Base-by-base conservation (phyloP, 1,139 yeast species). In the Scheffersomyces parashehatae region DNA sequence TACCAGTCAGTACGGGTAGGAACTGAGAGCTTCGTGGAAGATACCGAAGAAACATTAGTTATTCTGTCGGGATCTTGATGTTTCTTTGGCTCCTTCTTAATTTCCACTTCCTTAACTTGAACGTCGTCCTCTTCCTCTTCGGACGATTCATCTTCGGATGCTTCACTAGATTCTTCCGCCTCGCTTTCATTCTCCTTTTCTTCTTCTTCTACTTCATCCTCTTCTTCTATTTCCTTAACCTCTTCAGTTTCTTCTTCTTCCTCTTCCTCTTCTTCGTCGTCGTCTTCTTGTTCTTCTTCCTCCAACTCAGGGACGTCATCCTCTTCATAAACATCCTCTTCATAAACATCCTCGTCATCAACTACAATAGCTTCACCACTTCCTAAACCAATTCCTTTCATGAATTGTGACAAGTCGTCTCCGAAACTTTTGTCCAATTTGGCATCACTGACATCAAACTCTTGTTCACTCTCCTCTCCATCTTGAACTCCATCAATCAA, bases 1-100 rank as follows among this genome's bases (percentile, higher is more conserved):
- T 82, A 88, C 97, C 97, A 89, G 51, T 86, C 90, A 14, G 81
- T 70, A 54, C 85, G 79, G 34, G 85, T 81, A 15, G 86, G 84
- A 30, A 89, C 67, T 1, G 73, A 47, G 38, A 88, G 72, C 50
- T 79, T 82, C 35, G 81, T 79, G 14, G 84, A 70, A 39, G 71
- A 71, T 15, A 85, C 84, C 3, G 83, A 69, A 38, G 81, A 72
- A 33, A 82, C 65, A 50, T 81, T 73, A 12, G 78, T 72, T 29
- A 84, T 58, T 60, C 73, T 74, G 58, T 75, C 75, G 4, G 66
- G 35, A 56, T 62, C 46, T 47, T 59, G 36, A 55, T 56, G 58
- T 59, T 43, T 52, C 49, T 50, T 33, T 26, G 45, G 40, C 13
- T 43, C 40, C 40, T 44, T 33, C 32, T 43, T 36, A 52, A 60